These are phyloP conservation scores for Eucalyptus brandiana DNA, from an alignment of 345 rosid genomes.

Conservation along the genomic window DNA sequence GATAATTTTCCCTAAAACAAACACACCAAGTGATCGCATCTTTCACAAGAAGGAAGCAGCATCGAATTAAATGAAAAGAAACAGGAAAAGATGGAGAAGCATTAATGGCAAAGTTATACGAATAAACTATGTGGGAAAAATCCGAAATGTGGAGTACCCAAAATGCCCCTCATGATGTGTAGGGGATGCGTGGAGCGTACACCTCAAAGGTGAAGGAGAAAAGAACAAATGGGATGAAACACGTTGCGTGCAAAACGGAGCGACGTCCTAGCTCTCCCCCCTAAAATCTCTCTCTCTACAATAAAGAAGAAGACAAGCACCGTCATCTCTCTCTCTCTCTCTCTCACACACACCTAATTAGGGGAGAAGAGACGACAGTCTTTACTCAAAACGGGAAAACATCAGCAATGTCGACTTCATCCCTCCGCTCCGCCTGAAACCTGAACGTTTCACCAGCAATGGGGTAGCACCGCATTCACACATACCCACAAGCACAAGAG, in stretches of 20 bases:
- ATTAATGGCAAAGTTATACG: not conserved
- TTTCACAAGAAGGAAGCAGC: not conserved
- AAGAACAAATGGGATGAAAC: not conserved
- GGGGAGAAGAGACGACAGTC: not conserved
- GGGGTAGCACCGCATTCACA: not conserved
- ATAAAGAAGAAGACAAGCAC: not conserved
- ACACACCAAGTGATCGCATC: not conserved
- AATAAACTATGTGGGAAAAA: not conserved
- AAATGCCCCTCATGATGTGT: not conserved
- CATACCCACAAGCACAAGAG: not conserved
- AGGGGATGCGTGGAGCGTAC: not conserved
- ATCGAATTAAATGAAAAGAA: not conserved
- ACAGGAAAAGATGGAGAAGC: not conserved
- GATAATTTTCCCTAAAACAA: not conserved
- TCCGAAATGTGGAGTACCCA: not conserved
- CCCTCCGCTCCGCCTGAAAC: not conserved
- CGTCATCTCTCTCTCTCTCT: not conserved
- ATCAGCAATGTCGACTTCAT: not conserved
- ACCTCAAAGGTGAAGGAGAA: not conserved
- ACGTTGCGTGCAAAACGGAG: not conserved
- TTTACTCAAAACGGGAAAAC: not conserved
- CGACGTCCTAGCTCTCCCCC: not conserved
- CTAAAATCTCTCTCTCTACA: not conserved
- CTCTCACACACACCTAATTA: too few relatives aligned
- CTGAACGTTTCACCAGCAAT: not conserved